Evolutionary conservation across 441 rosid genomes (phyloP), one percentile per base, ranked within the genome.

Genomic region (Mallotus repandus): DNA sequence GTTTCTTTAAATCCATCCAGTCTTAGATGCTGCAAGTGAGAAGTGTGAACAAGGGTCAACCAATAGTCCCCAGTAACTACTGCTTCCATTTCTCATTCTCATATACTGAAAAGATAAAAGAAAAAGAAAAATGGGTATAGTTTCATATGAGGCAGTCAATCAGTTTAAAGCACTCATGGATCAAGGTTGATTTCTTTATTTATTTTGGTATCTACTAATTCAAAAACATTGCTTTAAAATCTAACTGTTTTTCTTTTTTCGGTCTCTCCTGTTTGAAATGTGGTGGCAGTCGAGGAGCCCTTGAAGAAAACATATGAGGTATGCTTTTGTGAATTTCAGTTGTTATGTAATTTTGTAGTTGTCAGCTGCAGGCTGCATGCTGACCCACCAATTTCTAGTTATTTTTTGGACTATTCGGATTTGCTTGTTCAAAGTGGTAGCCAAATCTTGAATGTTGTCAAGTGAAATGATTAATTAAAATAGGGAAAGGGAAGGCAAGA

Each of bases 301-400:
- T 76, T 92, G 86, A 87, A 81, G 87, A 76, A 65, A 59, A 86
- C 97, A 69, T 86, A 81, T 74, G 79, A 92, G 96, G 98, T 94
- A 71, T 48, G 79, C 77, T 54, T 25, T 61, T 16, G 57, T 45
- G 57, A 43, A 22, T 72, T 72, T 46, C 16, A 50, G 49, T 71
- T 55, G 57, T 53, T 52, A 29, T 46, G 32, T 56, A 35, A 48
- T 67, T 19, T 46, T 53, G 64, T 45, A 54, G 38, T 11, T n/a
- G 32, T 48, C 29, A 66, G 57, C 54, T 62, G 69, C 53, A 41
- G n/a, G 32, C 45, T 13, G 29, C 50, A 50, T 50, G 71, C 50
- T 48, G 66, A 59, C 50, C 49, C 63, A 52, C 52, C 68, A 61
- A 21, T 35, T 50, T 50, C 38, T 22, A 16, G n/a, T 61, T 3